Percentiles rank a stretch among this genome's conserved stretches.
phyloP scores from a whole-genome alignment of 2,329 filamentous ascomycete genomes.

The Xylaria sp. region DNA sequence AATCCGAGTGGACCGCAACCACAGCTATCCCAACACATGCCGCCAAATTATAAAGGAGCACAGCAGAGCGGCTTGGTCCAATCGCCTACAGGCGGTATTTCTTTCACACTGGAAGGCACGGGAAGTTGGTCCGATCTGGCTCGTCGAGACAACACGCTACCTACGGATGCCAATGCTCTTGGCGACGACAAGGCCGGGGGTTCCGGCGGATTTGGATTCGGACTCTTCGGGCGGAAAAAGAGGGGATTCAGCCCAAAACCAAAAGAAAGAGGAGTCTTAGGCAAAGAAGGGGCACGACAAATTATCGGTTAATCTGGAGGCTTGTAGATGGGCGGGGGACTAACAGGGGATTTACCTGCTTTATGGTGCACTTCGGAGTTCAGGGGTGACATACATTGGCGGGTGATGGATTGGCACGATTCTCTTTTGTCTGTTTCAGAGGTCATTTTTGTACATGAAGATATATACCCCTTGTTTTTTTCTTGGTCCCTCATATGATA shows the following conservation, averaged over 20 bases:
- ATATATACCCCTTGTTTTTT: conserved; percentile 40
- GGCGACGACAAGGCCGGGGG: conserved; percentile 65
- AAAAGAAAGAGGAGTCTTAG: conserved; percentile 90
- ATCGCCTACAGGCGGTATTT: conserved; percentile 84
- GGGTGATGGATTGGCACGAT: conserved; percentile 30
- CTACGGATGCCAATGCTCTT: conserved; percentile 70
- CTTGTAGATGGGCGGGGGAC: conserved; percentile 17
- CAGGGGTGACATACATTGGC: conserved; percentile 38
- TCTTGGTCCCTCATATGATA: conserved; percentile 24
- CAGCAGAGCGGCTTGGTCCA: conserved; percentile 70
- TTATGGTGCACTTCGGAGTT: conserved; percentile 41
- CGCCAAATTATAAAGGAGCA: conserved; percentile 62
- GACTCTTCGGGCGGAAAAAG: conserved; percentile 89
- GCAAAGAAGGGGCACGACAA: conserved; percentile 92
- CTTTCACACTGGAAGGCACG: conserved; percentile 89
- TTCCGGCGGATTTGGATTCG: conserved; percentile 79
- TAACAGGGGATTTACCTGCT: conserved; percentile 31
- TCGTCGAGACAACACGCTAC: conserved; percentile 81
- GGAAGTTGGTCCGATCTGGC: conserved; percentile 93
- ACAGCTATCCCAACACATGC: conserved; percentile 48
- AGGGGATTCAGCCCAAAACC: conserved; percentile 94
- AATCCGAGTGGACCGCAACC: conserved; percentile 34
- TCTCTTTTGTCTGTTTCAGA: conserved; percentile 30
- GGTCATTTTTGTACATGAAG: conserved; percentile 36
- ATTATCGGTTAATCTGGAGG: conserved; percentile 70